Percentiles rank a stretch among this genome's conserved stretches.
Evolutionary conservation across 202 grass and related monocot genomes (phyloP).

Genomic region (Alloteropsis angusta): DNA sequence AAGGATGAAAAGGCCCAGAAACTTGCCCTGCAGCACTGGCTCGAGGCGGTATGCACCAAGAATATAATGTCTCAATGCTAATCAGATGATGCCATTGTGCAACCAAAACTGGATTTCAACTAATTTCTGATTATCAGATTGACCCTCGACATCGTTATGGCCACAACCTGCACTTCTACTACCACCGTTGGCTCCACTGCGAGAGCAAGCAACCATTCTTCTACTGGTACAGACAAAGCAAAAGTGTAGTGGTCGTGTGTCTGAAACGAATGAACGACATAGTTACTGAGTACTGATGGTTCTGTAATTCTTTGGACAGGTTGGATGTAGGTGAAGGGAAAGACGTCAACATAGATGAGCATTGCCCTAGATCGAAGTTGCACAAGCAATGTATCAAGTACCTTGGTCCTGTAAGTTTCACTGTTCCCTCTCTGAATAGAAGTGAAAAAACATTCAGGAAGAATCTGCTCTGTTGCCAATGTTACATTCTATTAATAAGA

Average conservation of each 20-base stretch:
- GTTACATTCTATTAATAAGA: not conserved
- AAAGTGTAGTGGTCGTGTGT: not conserved
- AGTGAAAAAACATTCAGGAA: not conserved
- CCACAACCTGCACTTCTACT: slow-evolving; percentile 76
- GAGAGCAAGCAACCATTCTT: slow-evolving; percentile 75
- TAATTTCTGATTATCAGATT: slow-evolving; percentile 37
- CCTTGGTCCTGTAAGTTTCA: slow-evolving; percentile 68
- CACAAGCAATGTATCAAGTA: slow-evolving; percentile 80
- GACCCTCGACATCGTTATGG: slow-evolving; percentile 82
- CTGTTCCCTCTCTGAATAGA: not conserved
- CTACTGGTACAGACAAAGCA: slow-evolving; percentile 39
- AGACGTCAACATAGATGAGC: slow-evolving; percentile 49
- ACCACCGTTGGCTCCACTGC: slow-evolving; percentile 51
- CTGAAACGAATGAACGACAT: not conserved
- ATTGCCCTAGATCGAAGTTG: slow-evolving; percentile 49
- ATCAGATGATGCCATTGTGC: not conserved
- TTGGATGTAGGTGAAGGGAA: slow-evolving; percentile 84
- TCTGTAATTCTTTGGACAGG: slow-evolving; percentile 25
- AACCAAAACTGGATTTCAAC: not conserved
- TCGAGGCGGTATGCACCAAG: slow-evolving; percentile 50
- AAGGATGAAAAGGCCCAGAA: slow-evolving; percentile 79
- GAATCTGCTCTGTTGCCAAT: not conserved
- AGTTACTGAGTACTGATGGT: not conserved
- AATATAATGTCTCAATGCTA: not conserved
- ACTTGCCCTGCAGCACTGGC: slow-evolving; percentile 84